A percentile compares a stretch with the other conserved stretches of the same genome.
phyloP scores from a whole-genome alignment of 164 flowering plant genomes.

The Tinospora cordifolia region DNA sequence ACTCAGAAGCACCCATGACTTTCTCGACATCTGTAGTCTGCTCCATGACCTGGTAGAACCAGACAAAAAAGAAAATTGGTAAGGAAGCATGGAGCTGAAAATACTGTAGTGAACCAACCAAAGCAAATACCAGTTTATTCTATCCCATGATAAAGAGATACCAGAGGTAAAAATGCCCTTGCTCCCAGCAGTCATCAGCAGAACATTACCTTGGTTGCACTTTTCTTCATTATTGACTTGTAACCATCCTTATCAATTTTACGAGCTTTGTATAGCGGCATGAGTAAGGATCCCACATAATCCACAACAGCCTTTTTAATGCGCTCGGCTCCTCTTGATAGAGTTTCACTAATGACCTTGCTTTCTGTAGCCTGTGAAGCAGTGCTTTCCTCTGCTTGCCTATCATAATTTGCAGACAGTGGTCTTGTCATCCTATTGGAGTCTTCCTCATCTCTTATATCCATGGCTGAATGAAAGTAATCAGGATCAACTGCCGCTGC shows the following conservation, averaged over 20 bases:
- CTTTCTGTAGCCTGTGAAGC: conserved; percentile 59
- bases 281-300: conserved; percentile 84
- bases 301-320: conserved; percentile 84
- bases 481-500: conserved; percentile 79
- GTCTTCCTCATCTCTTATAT: conserved; percentile 70
- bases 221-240: conserved; percentile 93
- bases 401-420: conserved; percentile 33
- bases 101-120: not conserved
- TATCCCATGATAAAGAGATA: too few species aligned
- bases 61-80: conserved; percentile 5
- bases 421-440: conserved; percentile 42
- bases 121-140: not conserved
- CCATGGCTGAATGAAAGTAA: conserved; percentile 33
- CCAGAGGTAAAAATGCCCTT: not conserved
- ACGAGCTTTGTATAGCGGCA: conserved; percentile 91
- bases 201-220: conserved; percentile 70
- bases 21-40: conserved; percentile 85
- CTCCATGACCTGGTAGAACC: conserved; percentile 78
- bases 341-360: conserved; percentile 34
- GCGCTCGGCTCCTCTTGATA: conserved; percentile 58
- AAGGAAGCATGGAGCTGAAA: conserved; percentile 6
- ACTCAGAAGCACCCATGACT: conserved; percentile 64
- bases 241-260: conserved; percentile 90
- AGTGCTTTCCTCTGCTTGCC: conserved; percentile 52
- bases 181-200: not conserved